Evolutionary conservation across 1,139 yeast species (phyloP).

Genomic region (Taphrina wiesneri): DNA sequence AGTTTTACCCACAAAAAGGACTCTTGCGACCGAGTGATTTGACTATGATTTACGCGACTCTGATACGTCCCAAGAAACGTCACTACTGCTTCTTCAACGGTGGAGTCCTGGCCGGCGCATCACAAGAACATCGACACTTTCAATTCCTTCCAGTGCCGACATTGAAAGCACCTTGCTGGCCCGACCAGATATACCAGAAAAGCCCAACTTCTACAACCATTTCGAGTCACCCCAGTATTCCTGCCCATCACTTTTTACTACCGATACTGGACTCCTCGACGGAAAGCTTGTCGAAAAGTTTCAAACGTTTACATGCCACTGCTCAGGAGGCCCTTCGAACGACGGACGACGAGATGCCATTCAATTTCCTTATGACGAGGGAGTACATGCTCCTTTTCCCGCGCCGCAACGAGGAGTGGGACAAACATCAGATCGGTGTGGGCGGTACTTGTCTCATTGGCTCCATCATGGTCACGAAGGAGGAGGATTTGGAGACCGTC

Average conservation of each 20-base stretch:
- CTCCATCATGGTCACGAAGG: slow-evolving; percentile 19
- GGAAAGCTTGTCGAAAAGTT: background rate
- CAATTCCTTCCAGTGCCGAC: slow-evolving; percentile 20
- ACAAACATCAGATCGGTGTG: slow-evolving; percentile 19
- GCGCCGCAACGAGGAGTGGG: slow-evolving; percentile 23
- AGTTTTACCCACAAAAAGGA: slow-evolving; percentile 21
- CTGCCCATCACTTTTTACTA: slow-evolving; percentile 4
- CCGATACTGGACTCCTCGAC: background rate
- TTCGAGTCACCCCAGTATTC: background rate
- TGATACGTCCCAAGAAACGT: background rate
- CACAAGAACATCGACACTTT: slow-evolving; percentile 28
- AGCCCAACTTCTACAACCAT: background rate
- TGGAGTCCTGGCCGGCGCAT: slow-evolving; percentile 26
- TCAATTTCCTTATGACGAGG: slow-evolving; percentile 25
- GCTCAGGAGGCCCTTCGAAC: slow-evolving; percentile 12
- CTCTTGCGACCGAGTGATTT: slow-evolving; percentile 11
- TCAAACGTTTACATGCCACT: background rate
- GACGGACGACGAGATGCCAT: slow-evolving; percentile 19
- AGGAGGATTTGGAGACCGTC: background rate
- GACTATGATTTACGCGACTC: slow-evolving; percentile 10
- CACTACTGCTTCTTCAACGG: slow-evolving; percentile 33
- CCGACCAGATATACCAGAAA: background rate
- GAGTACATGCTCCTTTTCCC: slow-evolving; percentile 26
- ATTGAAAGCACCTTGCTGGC: slow-evolving; percentile 1
- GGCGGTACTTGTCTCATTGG: slow-evolving; percentile 31